These are phyloP conservation scores for Dactylis glomerata DNA, from an alignment of 176 grass and related monocot species.

Conservation along the genomic window DNA sequence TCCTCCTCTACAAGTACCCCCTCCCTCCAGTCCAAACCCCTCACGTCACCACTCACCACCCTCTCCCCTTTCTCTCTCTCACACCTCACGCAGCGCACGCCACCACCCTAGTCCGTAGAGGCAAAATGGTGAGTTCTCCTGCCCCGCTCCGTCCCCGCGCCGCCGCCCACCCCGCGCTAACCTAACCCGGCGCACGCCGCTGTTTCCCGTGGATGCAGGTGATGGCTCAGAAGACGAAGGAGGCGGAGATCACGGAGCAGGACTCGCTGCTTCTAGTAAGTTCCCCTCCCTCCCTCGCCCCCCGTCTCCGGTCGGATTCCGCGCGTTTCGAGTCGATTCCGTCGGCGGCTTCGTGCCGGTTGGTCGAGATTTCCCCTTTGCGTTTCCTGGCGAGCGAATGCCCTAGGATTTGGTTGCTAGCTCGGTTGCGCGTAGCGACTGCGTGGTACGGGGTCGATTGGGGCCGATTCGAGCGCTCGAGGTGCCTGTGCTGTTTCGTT, in stretches of 20 bases:
- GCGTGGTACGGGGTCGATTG: slow-evolving; percentile 5
- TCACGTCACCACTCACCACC: slow-evolving; percentile 7
- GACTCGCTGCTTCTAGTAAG: slow-evolving; percentile 88
- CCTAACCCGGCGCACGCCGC: background rate
- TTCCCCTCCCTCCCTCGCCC: background rate
- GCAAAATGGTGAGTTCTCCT: background rate
- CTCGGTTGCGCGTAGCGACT: background rate
- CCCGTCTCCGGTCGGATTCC: background rate
- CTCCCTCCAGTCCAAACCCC: background rate
- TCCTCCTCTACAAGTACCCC: slow-evolving; percentile 22
- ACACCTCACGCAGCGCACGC: background rate
- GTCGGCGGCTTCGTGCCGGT: background rate
- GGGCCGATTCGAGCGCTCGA: background rate
- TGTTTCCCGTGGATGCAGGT: slow-evolving; percentile 40
- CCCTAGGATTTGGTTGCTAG: slow-evolving; percentile 14
- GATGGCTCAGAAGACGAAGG: slow-evolving; percentile 73
- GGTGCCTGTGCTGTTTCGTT: background rate
- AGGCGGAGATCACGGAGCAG: slow-evolving; percentile 92
- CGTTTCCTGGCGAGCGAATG: background rate
- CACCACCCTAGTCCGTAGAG: background rate
- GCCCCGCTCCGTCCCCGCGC: background rate
- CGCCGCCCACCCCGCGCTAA: background rate
- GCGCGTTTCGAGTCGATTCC: background rate
- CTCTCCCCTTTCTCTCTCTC: background rate
- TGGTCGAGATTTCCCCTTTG: background rate